phyloP scores from a whole-genome alignment of 768 basidiomycete species.

The Boletus bicolor region DNA sequence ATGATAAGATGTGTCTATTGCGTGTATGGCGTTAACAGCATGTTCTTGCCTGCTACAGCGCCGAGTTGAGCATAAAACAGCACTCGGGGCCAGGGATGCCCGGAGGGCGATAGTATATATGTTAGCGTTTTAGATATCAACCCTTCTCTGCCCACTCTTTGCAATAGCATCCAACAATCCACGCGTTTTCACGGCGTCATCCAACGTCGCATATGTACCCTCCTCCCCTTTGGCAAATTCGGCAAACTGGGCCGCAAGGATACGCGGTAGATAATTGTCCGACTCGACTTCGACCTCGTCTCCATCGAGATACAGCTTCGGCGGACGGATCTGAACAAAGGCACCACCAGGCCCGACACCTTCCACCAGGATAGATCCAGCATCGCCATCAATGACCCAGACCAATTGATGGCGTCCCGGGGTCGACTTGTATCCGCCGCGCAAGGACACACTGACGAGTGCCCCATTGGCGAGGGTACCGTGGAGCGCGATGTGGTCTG shows the following conservation, averaged over 20 bases:
- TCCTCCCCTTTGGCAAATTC: not conserved
- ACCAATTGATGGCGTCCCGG: not conserved
- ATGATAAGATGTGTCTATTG: too few species aligned
- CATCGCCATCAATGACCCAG: not conserved
- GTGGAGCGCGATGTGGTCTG: not conserved
- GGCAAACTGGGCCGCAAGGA: not conserved
- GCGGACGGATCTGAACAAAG: not conserved
- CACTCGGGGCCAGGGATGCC: too few species aligned
- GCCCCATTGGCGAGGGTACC: not conserved
- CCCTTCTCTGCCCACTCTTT: not conserved
- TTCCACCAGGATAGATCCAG: not conserved
- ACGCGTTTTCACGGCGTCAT: conserved; percentile 8
- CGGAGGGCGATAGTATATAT: too few species aligned
- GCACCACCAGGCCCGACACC: not conserved
- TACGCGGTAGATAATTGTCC: not conserved
- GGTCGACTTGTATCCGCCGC: not conserved
- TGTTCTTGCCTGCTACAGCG: too few species aligned
- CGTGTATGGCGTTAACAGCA: too few species aligned
- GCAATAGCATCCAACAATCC: not conserved
- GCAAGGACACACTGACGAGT: not conserved
- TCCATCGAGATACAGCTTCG: not conserved
- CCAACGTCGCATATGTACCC: not conserved
- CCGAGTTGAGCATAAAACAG: too few species aligned
- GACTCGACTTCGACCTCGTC: not conserved
- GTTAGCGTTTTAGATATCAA: not conserved